Evolutionary conservation across 2,329 filamentous ascomycete species (phyloP).

Genomic region (Cladosporium sp.): DNA sequence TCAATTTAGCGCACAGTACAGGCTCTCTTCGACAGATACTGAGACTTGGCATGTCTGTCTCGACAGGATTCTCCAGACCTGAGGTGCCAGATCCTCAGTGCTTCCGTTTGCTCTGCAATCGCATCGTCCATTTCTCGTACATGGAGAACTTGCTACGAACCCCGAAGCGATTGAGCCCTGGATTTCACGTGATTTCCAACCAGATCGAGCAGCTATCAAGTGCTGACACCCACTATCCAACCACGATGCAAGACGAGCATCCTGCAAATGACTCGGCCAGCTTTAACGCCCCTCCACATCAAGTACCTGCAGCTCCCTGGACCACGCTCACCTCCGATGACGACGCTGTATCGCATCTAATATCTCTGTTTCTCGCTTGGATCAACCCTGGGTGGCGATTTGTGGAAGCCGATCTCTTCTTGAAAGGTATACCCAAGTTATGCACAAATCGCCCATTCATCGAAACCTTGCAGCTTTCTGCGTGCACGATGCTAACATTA

Average conservation of each 20-base stretch:
- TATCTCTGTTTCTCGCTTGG: constrained; percentile 21
- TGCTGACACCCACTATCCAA: background rate
- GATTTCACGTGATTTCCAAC: background rate
- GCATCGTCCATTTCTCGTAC: background rate
- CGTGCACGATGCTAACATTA: background rate
- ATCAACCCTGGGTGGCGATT: constrained; percentile 23
- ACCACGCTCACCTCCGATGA: constrained; percentile 13
- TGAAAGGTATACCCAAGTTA: constrained; percentile 14
- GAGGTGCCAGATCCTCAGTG: background rate
- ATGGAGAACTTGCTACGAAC: background rate
- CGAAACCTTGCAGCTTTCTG: background rate
- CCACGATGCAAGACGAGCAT: background rate
- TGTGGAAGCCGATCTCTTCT: constrained; percentile 22
- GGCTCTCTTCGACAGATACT: constrained; percentile 19
- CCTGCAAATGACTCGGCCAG: background rate
- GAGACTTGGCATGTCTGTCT: constrained; percentile 10
- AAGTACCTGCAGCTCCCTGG: constrained; percentile 18
- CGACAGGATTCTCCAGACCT: background rate
- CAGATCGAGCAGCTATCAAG: background rate
- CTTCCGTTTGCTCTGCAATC: background rate
- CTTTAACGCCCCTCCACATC: background rate
- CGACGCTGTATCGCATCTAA: constrained; percentile 20
- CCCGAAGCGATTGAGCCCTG: background rate
- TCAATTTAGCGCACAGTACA: constrained; percentile 19
- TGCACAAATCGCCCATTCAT: background rate